Conservation (phyloP, 1,284 basidiomycete species). For the Retiboletus flavoniger region DNA sequence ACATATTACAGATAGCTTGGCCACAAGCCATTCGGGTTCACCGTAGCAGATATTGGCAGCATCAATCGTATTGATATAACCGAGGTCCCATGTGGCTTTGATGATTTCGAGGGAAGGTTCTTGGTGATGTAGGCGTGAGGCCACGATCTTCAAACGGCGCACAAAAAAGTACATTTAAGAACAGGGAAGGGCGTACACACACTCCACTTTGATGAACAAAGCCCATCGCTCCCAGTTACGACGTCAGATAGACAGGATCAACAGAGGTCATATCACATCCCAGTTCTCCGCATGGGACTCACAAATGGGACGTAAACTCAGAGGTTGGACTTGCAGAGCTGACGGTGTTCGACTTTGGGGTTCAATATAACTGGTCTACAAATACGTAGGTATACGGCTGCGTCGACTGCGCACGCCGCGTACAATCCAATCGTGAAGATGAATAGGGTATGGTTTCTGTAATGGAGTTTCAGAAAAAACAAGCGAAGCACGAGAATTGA, state of each 20-base stretch:
- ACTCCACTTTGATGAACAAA: slow-evolving; percentile 19
- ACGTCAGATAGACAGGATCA: too few species aligned
- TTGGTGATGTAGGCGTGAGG: slow-evolving; percentile 2
- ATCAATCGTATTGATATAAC: slow-evolving; percentile 45
- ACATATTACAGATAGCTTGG: too few species aligned
- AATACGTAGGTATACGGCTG: background rate
- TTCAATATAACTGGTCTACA: background rate
- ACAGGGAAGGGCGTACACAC: slow-evolving; percentile 16
- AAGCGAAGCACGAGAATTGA: too few species aligned
- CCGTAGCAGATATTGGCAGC: slow-evolving; percentile 62
- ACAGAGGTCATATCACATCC: too few species aligned
- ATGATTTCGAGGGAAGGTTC: slow-evolving; percentile 40
- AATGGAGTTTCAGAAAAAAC: too few species aligned
- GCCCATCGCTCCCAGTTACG: too few species aligned
- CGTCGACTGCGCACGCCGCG: background rate
- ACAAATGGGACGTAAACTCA: too few species aligned
- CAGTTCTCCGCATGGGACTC: too few species aligned
- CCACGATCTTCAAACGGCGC: background rate
- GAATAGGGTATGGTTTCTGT: too few species aligned
- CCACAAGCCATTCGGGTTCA: slow-evolving; percentile 45
- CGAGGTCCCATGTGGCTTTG: slow-evolving; percentile 48
- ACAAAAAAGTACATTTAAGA: background rate
- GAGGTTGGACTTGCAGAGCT: slow-evolving; percentile 48
- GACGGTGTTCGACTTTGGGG: slow-evolving; percentile 44
- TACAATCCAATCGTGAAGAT: slow-evolving; percentile 13